These are phyloP conservation scores for Aspergillus candidus DNA, from an alignment of 2,329 filamentous ascomycete species.

Conservation along the genomic window DNA sequence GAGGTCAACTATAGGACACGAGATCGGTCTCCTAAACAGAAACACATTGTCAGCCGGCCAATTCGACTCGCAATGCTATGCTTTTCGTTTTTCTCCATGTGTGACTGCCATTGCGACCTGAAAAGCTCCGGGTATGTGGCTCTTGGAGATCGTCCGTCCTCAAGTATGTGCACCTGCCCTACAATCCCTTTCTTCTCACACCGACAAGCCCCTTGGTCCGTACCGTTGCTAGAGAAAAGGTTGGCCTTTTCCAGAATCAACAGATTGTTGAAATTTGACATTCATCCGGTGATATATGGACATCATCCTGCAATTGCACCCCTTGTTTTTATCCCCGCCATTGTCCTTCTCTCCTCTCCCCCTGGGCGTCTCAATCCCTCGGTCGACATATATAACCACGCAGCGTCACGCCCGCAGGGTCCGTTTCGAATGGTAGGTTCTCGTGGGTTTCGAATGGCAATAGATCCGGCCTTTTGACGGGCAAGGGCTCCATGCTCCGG, in stretches of 20 bases:
- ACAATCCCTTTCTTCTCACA: constrained; percentile 10
- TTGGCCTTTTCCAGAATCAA: constrained; percentile 4
- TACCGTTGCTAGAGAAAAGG: constrained; percentile 3
- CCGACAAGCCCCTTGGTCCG: constrained; percentile 11
- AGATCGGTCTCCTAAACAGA: constrained; percentile 14
- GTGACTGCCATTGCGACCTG: constrained; percentile 2
- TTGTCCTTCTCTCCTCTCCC: neutral
- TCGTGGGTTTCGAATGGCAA: constrained; percentile 5
- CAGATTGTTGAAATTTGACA: constrained; percentile 2
- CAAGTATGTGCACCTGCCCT: constrained; percentile 13
- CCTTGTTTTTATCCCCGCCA: neutral
- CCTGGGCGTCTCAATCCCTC: no score
- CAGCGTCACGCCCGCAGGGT: neutral
- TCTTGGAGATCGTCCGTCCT: constrained; percentile 10
- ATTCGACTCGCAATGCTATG: constrained; percentile 1
- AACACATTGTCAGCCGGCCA: constrained; percentile 13
- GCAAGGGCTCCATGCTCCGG: constrained; percentile 9
- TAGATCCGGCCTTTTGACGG: constrained; percentile 1
- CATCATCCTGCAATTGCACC: neutral
- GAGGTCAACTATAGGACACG: constrained; percentile 16
- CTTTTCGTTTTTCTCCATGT: constrained; percentile 1
- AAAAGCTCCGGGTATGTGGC: constrained; percentile 11
- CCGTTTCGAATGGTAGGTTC: neutral
- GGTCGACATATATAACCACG: neutral
- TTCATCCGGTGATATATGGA: neutral